Conservation (phyloP, 2,329 filamentous ascomycete species). For the Pestalotiopsis sp. region DNA sequence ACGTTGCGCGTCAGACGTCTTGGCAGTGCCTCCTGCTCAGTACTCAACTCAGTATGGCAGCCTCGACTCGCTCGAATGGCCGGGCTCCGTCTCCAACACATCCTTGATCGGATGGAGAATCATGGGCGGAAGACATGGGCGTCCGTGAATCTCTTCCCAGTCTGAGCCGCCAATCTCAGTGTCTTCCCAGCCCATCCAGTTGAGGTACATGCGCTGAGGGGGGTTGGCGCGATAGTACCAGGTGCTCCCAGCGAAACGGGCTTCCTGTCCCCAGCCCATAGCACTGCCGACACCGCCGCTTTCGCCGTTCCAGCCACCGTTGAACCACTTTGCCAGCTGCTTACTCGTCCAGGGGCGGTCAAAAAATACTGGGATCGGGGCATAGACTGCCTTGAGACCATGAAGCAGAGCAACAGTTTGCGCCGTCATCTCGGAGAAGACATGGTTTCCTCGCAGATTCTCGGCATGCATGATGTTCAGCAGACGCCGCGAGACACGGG, state of each 20-base stretch:
- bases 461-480: constrained; percentile 79
- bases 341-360: constrained; percentile 69
- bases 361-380: constrained; percentile 78
- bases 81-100: constrained; percentile 50
- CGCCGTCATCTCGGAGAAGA: constrained; percentile 80
- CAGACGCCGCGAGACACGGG: constrained; percentile 70
- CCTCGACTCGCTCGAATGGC: constrained; percentile 41
- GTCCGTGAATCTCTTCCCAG: constrained; percentile 59
- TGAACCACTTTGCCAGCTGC: constrained; percentile 60
- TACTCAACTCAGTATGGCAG: constrained; percentile 27
- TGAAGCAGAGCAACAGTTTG: constrained; percentile 74
- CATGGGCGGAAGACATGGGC: constrained; percentile 60
- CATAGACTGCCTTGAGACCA: constrained; percentile 77
- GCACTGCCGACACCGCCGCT: constrained; percentile 56
- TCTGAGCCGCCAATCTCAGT: constrained; percentile 53
- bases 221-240: constrained; percentile 64
- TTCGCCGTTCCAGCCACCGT: constrained; percentile 56
- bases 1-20: not conserved
- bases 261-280: constrained; percentile 61
- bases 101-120: constrained; percentile 64
- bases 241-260: constrained; percentile 57
- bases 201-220: constrained; percentile 61
- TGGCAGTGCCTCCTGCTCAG: not conserved
- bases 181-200: constrained; percentile 64
- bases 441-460: constrained; percentile 71